Base-by-base conservation (phyloP, 768 basidiomycete species). In the Leccinum olivaceopallidum region DNA sequence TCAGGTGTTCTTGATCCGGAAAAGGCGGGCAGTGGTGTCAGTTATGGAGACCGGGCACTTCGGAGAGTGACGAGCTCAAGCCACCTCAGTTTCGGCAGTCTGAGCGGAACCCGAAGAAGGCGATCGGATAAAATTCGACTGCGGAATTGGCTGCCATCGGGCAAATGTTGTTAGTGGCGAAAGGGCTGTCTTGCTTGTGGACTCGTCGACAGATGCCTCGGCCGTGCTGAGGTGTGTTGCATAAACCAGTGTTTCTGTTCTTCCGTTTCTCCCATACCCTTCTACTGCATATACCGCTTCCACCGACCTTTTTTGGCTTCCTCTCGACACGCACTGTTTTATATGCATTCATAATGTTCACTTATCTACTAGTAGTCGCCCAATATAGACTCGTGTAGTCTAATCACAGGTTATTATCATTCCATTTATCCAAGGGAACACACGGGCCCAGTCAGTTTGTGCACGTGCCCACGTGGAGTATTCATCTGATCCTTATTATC, bases 41-140 rank as follows among this genome's bases (percentile, higher is more conserved):
- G 91, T 69, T 99, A 97, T 70, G 97, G 97, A 9, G 97, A 98
- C 73, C 83, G 97, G 60, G 91, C 94, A 24, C 80, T 98, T 34
- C 83, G 94, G 59, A 83, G 96, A 68, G 93, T 98, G 34, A 94
- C 89, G 63, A 93, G 91, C 72, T 90, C 90, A n/a, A 93, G 91
- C 68, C 85, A 91, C 58, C 77, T 95, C 67, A 93, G 92, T 71
- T 92, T 93, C 72, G 91, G 90, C 16, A 92, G 90, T 69, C 76
- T 91, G 55, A 90, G 88, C 69, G 85, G 82, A n/a, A 76, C 82
- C 50, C 85, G 88, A 53, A 81, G 80, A 70, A 84, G 82, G 63
- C 76, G 73, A 42, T 74, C 82, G n/a, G 80, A 85, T 58, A 88
- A 80, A 70, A 72, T 90, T 53, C 85, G 80, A 72, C 72, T 85